Conservation (phyloP, 2,329 filamentous ascomycete species). For the Coleophoma eucalyptorum region DNA sequence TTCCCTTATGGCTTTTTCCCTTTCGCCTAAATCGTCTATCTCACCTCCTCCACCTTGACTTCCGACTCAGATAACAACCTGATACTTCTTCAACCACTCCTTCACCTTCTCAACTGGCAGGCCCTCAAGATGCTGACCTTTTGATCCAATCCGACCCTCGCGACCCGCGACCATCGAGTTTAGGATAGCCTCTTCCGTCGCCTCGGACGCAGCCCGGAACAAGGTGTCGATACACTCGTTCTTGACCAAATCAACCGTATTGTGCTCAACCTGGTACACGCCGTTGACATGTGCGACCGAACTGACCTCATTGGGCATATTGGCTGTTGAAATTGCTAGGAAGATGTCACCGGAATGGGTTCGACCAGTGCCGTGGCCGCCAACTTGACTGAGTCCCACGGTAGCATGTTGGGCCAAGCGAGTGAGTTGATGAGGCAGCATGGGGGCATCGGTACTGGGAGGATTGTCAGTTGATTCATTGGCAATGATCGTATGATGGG, state of each 20-base stretch:
- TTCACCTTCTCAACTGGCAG: slow-evolving; percentile 36
- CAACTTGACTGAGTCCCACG: slow-evolving; percentile 54
- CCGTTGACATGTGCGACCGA: slow-evolving; percentile 21
- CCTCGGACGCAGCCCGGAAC: slow-evolving; percentile 59
- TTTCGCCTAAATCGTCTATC: too few relatives aligned
- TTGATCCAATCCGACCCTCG: slow-evolving; percentile 51
- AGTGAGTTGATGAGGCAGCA: slow-evolving; percentile 53
- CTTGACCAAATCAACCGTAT: slow-evolving; percentile 46
- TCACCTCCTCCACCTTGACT: too few relatives aligned
- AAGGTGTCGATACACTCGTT: slow-evolving; percentile 57
- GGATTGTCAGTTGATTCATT: too few relatives aligned
- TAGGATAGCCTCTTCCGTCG: slow-evolving; percentile 62
- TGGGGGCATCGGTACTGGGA: slow-evolving; percentile 49
- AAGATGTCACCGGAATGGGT: slow-evolving; percentile 66
- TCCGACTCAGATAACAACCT: not conserved
- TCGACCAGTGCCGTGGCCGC: slow-evolving; percentile 48
- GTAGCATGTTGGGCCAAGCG: slow-evolving; percentile 58
- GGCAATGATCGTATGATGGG: too few relatives aligned
- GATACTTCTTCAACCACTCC: not conserved
- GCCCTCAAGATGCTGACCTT: slow-evolving; percentile 44
- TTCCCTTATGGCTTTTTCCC: too few relatives aligned
- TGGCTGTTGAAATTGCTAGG: slow-evolving; percentile 62
- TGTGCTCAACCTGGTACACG: slow-evolving; percentile 29
- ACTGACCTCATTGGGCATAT: slow-evolving; percentile 22
- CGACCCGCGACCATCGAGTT: slow-evolving; percentile 58